Base-by-base conservation (phyloP, 2,329 filamentous ascomycete species). In the Penicillium sp. region DNA sequence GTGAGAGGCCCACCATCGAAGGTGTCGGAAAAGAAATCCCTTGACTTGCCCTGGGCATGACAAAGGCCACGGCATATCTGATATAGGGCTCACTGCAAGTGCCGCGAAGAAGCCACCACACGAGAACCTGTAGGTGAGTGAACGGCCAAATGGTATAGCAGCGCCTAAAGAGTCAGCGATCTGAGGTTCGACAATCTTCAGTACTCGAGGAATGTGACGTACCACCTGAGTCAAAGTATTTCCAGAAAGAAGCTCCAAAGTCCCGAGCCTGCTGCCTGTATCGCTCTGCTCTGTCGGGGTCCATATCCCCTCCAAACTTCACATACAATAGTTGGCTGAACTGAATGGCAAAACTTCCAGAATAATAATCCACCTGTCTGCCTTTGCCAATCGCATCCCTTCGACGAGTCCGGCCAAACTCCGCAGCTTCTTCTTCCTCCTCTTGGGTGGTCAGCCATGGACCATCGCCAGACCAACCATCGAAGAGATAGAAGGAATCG, bases 261-360 rank as follows among this genome's bases (percentile, higher is more conserved):
- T 77, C 69, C 25, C 69, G 69, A 0, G 82, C 82, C 25, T 73
- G 70, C 28, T 74, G 59, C 31, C 69, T 71, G 63, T 79, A 83
- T 8, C 58, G 62, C 11, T 70, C 69, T 4, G 73, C 75, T 20
- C 81, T 69, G 34, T 68, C 61, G 0, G 73, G 69, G 51, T 83
- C 81, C 3, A 80, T 43, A 15, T 81, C 76, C 0, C 63, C 59
- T 0, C 79, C 80, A 59, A 81, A 79, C 7, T 76, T 78, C 0
- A 75, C 71, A 59, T 81, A 84, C 0, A 83, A 67, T 2, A 84
- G 67, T 58, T 84, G 81, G 1, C 75, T 78, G 37, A 83, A 84
- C 56, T 84, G 82, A 8, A 84, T 82, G 0, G 82, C 82, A 56
- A 84, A 84, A 48, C 82, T 84, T 0, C 82, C 81, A 0, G 82